These are phyloP conservation scores for Globisporangium viniferum DNA, from an alignment of 352 stramenopile species.

Conservation along the genomic window DNA sequence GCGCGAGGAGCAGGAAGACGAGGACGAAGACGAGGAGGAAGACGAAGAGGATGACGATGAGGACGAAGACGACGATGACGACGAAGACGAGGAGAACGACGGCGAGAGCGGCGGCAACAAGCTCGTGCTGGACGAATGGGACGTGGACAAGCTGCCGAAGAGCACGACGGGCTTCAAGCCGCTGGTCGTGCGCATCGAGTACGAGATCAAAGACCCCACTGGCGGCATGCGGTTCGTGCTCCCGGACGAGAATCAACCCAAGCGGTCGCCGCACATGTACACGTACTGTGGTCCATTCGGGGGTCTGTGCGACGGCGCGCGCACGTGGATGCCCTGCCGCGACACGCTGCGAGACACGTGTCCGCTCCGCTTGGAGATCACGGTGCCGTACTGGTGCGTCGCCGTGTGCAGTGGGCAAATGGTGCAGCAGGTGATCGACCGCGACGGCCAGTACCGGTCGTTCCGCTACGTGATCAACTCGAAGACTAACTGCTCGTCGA, in stretches of 20 bases:
- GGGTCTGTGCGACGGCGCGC: slow-evolving; percentile 74
- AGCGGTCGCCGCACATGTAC: slow-evolving; percentile 83
- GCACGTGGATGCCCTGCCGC: slow-evolving; percentile 83
- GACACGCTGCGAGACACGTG: slow-evolving; percentile 74
- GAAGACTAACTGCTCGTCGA: slow-evolving; percentile 79
- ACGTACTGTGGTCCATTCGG: slow-evolving; percentile 82
- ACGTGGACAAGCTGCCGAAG: slow-evolving; percentile 61
- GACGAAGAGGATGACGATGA: slow-evolving; percentile 42
- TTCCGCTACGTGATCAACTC: slow-evolving; percentile 79
- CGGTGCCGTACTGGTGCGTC: slow-evolving; percentile 78
- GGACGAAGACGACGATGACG: slow-evolving; percentile 30
- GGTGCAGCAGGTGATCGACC: slow-evolving; percentile 75
- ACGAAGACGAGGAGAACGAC: slow-evolving; percentile 41
- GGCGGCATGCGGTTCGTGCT: slow-evolving; percentile 73
- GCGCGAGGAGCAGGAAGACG: slow-evolving; percentile 6
- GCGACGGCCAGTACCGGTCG: slow-evolving; percentile 53
- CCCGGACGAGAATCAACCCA: slow-evolving; percentile 63
- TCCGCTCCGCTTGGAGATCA: slow-evolving; percentile 72
- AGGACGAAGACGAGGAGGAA: slow-evolving; percentile 21
- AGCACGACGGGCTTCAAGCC: slow-evolving; percentile 72
- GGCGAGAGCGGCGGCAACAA: slow-evolving; percentile 23
- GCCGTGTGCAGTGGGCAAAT: slow-evolving; percentile 81
- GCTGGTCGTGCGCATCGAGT: slow-evolving; percentile 71
- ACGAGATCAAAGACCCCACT: slow-evolving; percentile 66
- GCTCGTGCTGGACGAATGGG: slow-evolving; percentile 60